Base-by-base conservation (phyloP, 805 yeast species). In the Zygoascus biomembranicola region DNA sequence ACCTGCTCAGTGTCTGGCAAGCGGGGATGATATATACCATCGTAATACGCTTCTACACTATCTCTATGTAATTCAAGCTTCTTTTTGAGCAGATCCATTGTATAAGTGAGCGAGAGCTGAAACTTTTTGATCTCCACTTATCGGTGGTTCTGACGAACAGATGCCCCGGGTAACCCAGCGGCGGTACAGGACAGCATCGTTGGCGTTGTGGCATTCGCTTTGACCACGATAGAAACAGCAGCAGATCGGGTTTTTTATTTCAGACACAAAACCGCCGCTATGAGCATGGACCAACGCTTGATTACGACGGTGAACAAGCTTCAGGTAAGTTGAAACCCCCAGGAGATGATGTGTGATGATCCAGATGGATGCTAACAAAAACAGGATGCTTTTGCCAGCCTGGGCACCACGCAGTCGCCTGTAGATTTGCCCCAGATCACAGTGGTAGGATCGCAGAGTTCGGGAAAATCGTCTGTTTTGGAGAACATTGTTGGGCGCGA, bases 401-500 rank as follows among this genome's bases (percentile, higher is more conserved):
- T 90, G 47, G 96, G 96, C 31, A 88, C 89, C 23, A 92, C 95
- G 18, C 81, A 90, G 5, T 84, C 90, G 5, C 90, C 94, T 13
- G 86, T 87, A 49, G 95, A 87, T 68, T 75, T 87, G 56, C 95
- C 95, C 5, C 95, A 87, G 67, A 87, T 87, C 63, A 86, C 95
- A 8, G 95, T 87, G 39, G 96, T 88, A 41, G 96, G 96, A 42
- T 87, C 95, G 11, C 96, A 88, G 67, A 85, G 95, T 45, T 79
- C 88, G 59, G 96, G 96, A 60, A 88, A 88, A 69, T 84, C 92
- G 32, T 87, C 95, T 0, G 96, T 88, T 16, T 76, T 88, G 64
- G 96, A 90, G 67, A 88, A 88, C 72, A 86, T 88, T 60, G 96
- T 90, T 39, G 96, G 96, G 19, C 78, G 95, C 64, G 96, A 88